phyloP scores from a whole-genome alignment of 495 filamentous ascomycete genomes.

The Neurospora sp. region DNA sequence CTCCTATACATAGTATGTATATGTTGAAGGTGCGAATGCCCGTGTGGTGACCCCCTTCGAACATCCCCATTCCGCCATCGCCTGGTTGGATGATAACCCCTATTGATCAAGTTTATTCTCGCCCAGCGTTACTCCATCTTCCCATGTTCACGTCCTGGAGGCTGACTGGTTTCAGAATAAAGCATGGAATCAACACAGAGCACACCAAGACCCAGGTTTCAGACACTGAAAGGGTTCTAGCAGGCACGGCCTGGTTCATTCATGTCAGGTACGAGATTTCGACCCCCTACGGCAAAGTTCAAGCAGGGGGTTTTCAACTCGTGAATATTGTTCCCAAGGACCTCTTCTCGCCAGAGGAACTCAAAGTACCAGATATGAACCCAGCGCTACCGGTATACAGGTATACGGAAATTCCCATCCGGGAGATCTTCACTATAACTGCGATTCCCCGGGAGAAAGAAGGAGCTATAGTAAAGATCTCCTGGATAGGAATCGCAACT shows the following conservation, averaged over 20 bases:
- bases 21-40: no score
- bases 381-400: no score
- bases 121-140: neutral
- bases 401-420: no score
- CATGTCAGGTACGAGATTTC: neutral
- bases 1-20: no score
- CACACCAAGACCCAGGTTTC: neutral
- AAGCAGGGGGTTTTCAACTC: neutral
- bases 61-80: neutral
- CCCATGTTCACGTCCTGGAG: neutral
- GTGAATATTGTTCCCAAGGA: no score
- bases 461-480: no score
- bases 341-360: no score
- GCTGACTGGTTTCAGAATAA: neutral
- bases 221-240: neutral
- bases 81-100: neutral
- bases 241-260: neutral
- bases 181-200: neutral
- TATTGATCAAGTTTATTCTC: neutral
- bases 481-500: no score
- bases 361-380: no score
- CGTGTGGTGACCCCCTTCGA: neutral
- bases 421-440: no score
- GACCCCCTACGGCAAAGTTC: neutral
- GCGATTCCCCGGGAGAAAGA: no score